Percentiles rank a stretch among this genome's conserved stretches.
These are phyloP conservation scores for Hericium rajendrae DNA, from an alignment of 768 basidiomycete genomes.

Conservation along the genomic window DNA sequence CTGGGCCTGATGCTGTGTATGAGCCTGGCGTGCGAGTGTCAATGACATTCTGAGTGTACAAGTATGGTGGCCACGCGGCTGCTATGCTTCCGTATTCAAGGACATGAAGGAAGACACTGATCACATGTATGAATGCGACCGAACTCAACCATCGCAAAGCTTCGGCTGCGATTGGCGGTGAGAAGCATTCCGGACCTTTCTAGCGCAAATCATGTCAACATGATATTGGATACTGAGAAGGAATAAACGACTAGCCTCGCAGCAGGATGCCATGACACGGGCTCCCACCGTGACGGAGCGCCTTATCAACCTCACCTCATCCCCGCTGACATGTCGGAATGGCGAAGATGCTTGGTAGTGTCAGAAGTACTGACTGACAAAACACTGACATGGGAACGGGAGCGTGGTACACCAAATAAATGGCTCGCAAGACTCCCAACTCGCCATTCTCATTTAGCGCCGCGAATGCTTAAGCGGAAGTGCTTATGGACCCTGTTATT, in stretches of 20 bases:
- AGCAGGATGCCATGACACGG: neutral
- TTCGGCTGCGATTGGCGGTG: neutral
- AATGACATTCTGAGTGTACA: too few species aligned
- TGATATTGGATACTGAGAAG: neutral
- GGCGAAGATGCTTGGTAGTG: neutral
- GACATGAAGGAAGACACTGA: too few species aligned
- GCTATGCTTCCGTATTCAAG: too few species aligned
- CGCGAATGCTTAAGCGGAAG: neutral
- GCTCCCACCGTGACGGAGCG: neutral
- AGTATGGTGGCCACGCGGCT: too few species aligned
- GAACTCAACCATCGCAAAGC: too few species aligned
- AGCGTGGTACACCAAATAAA: conserved; percentile 1
- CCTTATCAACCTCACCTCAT: neutral
- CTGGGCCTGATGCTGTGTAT: too few species aligned
- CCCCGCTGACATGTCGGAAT: neutral
- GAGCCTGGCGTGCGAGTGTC: too few species aligned
- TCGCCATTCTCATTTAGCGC: neutral
- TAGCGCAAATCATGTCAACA: neutral
- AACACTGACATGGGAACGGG: neutral
- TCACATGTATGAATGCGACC: too few species aligned
- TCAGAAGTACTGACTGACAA: neutral
- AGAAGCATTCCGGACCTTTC: neutral
- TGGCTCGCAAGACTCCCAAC: neutral
- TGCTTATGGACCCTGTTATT: neutral
- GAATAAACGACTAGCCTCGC: neutral